Evolutionary conservation across 495 filamentous ascomycete genomes (phyloP).

Genomic region (Tetracladium marchalianum): DNA sequence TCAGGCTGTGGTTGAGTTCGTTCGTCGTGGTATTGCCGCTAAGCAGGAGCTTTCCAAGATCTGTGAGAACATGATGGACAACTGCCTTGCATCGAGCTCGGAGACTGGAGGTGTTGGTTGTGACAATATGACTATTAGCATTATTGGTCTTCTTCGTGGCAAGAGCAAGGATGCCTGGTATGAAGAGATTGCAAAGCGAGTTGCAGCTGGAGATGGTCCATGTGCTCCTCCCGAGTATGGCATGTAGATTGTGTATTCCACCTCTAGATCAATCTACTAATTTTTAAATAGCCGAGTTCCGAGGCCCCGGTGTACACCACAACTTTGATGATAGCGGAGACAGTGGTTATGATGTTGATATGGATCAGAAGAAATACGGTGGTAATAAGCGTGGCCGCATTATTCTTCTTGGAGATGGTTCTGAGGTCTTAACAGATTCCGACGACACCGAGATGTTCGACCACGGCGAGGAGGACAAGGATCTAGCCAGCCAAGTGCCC

Average conservation of each 20-base stretch:
- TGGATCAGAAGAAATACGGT: slow-evolving; percentile 40
- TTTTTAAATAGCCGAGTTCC: slow-evolving; percentile 74
- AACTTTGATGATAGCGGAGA: slow-evolving; percentile 78
- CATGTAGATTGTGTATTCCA: slow-evolving; percentile 43
- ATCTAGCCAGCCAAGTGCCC: slow-evolving; percentile 45
- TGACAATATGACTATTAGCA: slow-evolving; percentile 98
- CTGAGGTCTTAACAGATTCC: slow-evolving; percentile 74
- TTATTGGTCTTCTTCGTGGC: slow-evolving; percentile 82
- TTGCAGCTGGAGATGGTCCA: slow-evolving; percentile 94
- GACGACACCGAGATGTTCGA: slow-evolving; percentile 91
- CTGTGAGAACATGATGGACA: slow-evolving; percentile 99
- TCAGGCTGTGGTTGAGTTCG: slow-evolving; percentile 93
- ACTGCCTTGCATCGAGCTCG: slow-evolving; percentile 92
- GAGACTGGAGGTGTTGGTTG: slow-evolving; percentile 97
- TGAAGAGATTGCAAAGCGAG: slow-evolving; percentile 83
- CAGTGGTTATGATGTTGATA: slow-evolving; percentile 83
- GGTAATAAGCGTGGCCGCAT: slow-evolving; percentile 54
- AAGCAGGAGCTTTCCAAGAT: slow-evolving; percentile 89
- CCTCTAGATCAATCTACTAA: slow-evolving; percentile 18
- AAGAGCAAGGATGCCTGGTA: slow-evolving; percentile 97
- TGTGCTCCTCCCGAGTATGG: slow-evolving; percentile 99
- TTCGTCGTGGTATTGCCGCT: slow-evolving; percentile 86
- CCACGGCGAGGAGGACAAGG: slow-evolving; percentile 75
- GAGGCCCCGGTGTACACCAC: slow-evolving; percentile 82
- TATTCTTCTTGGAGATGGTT: slow-evolving; percentile 90